A percentile compares a stretch with the other conserved stretches of the same genome.
Evolutionary conservation across 2,329 filamentous ascomycete species (phyloP).

Genomic region (Aspergillus fumigatus): DNA sequence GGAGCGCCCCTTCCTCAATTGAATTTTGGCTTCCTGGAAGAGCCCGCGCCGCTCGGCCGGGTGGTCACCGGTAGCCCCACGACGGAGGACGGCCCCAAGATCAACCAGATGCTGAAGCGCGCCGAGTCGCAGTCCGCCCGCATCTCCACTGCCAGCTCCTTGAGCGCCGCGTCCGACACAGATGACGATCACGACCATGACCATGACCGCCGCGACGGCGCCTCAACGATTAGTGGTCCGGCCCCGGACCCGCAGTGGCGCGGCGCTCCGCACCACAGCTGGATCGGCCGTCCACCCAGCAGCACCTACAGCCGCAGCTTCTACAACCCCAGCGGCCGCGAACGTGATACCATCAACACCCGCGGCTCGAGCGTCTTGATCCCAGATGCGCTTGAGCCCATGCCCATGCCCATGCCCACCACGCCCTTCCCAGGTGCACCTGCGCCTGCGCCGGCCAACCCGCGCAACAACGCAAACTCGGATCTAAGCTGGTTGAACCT

Average conservation of each 20-base stretch:
- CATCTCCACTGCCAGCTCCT: slow-evolving; percentile 41
- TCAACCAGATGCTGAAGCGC: slow-evolving; percentile 26
- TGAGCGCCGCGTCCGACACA: slow-evolving; percentile 35
- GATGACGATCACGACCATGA: slow-evolving; percentile 24
- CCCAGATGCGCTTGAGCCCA: slow-evolving; percentile 24
- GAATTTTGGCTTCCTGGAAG: slow-evolving; percentile 34
- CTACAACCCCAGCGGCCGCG: slow-evolving; percentile 27
- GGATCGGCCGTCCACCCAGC: slow-evolving; percentile 35
- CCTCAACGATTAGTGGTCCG: slow-evolving; percentile 7
- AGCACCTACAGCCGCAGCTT: slow-evolving; percentile 40
- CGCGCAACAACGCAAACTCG: slow-evolving; percentile 27
- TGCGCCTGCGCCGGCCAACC: slow-evolving; percentile 1
- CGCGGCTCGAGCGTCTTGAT: slow-evolving; percentile 32
- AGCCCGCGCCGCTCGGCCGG: slow-evolving; percentile 35
- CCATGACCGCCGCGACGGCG: slow-evolving; percentile 15
- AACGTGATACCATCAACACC: slow-evolving; percentile 16
- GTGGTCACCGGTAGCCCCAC: slow-evolving; percentile 42
- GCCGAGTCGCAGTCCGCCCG: slow-evolving; percentile 39
- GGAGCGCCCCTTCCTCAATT: slow-evolving; percentile 32
- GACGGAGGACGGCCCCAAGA: slow-evolving; percentile 30
- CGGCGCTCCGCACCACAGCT: slow-evolving; percentile 20
- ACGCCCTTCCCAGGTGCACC: background rate
- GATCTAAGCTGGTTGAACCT: slow-evolving; percentile 45
- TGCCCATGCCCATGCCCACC: slow-evolving; percentile 8
- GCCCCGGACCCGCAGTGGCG: slow-evolving; percentile 21